Evolutionary conservation across 1,284 basidiomycete genomes (phyloP).

Genomic region (Ustilago sp.): DNA sequence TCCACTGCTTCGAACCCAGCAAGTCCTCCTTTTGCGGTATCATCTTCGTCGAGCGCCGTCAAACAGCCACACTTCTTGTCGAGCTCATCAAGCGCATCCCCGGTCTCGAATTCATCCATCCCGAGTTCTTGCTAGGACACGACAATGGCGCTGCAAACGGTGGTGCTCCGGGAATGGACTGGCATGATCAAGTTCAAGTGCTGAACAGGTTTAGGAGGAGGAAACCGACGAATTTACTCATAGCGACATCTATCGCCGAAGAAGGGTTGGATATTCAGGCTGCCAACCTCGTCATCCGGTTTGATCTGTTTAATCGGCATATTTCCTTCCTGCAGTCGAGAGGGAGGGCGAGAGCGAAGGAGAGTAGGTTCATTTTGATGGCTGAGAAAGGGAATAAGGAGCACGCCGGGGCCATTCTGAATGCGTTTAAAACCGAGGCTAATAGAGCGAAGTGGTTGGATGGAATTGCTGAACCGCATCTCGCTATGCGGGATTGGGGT

Average conservation of each 20-base stretch:
- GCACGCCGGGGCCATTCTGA: slow-evolving; percentile 25
- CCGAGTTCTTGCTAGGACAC: slow-evolving; percentile 53
- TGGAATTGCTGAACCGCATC: slow-evolving; percentile 21
- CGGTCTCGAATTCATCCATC: slow-evolving; percentile 43
- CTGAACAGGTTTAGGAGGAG: slow-evolving; percentile 50
- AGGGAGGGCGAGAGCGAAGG: slow-evolving; percentile 46
- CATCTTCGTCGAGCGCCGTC: slow-evolving; percentile 56
- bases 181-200: slow-evolving; percentile 51
- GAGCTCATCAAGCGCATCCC: slow-evolving; percentile 51
- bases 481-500: slow-evolving; percentile 4
- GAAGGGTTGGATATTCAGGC: slow-evolving; percentile 60
- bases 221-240: slow-evolving; percentile 53
- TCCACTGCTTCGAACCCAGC: slow-evolving; percentile 36
- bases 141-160: slow-evolving; percentile 24
- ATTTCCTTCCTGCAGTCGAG: slow-evolving; percentile 57
- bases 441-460: slow-evolving; percentile 40
- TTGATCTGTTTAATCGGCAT: slow-evolving; percentile 57
- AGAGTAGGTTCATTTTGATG: slow-evolving; percentile 50
- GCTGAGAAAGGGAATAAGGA: slow-evolving; percentile 36
- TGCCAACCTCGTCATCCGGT: slow-evolving; percentile 58
- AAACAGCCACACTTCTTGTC: slow-evolving; percentile 50
- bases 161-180: slow-evolving; percentile 43
- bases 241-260: slow-evolving; percentile 59
- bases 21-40: slow-evolving; percentile 49
- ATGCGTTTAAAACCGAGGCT: slow-evolving; percentile 33